Evolutionary conservation across 2,329 filamentous ascomycete species (phyloP).

Genomic region (Trichoderma sp.): DNA sequence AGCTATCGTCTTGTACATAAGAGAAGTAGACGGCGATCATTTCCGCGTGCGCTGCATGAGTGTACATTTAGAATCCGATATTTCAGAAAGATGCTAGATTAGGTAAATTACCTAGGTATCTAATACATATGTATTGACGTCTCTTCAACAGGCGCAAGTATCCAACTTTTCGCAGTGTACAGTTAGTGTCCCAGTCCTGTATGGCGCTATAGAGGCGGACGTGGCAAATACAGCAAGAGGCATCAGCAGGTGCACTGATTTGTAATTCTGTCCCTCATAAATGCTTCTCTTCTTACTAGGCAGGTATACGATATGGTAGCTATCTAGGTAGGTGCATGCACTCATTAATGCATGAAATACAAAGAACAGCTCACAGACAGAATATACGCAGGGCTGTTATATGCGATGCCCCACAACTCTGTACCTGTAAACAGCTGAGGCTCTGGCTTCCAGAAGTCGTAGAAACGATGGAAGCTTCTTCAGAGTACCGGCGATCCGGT

Average conservation of each 20-base stretch:
- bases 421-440: not conserved
- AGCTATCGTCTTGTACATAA: too few relatives aligned
- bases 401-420: slow-evolving; percentile 2
- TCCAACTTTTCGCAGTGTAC: not conserved
- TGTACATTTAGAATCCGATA: too few relatives aligned
- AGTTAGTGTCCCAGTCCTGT: not conserved
- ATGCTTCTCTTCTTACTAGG: not conserved
- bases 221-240: too few relatives aligned
- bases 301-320: not conserved
- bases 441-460: not conserved
- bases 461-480: not conserved
- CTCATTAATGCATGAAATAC: not conserved
- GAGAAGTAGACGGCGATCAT: too few relatives aligned
- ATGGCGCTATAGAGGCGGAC: not conserved
- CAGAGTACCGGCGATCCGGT: not conserved
- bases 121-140: too few relatives aligned
- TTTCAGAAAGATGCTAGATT: too few relatives aligned
- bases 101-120: too few relatives aligned
- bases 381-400: not conserved
- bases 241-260: not conserved
- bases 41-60: too few relatives aligned
- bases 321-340: too few relatives aligned
- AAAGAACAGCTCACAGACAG: not conserved
- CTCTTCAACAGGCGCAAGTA: not conserved
- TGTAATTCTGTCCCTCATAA: not conserved